phyloP scores from a whole-genome alignment of 2,329 filamentous ascomycete genomes.

The Macrophomina phaseolina region DNA sequence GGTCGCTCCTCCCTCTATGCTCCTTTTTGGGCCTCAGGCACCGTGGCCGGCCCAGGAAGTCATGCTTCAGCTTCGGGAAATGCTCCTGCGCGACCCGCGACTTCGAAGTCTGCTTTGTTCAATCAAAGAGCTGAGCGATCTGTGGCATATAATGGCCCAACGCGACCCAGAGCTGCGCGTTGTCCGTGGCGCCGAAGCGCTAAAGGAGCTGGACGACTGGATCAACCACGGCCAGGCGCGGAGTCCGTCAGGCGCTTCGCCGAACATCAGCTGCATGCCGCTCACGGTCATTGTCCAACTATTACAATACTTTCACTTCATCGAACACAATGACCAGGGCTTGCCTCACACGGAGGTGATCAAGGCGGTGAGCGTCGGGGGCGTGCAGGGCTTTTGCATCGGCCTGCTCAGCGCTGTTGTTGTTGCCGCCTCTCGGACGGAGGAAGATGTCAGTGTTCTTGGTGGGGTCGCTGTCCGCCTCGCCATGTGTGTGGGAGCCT shows the following conservation, averaged over 20 bases:
- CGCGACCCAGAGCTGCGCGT: not conserved
- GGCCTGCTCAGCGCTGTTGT: slow-evolving; percentile 26
- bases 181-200: not conserved
- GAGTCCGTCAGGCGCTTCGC: not conserved
- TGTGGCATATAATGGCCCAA: not conserved
- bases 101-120: not conserved
- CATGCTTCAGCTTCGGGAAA: not conserved
- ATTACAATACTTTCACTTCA: not conserved
- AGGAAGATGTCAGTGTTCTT: not conserved
- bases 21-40: not conserved
- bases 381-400: slow-evolving; percentile 26
- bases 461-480: slow-evolving; percentile 17
- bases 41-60: not conserved
- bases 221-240: not conserved
- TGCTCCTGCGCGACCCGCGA: not conserved
- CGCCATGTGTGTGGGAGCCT: slow-evolving; percentile 24
- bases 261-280: not conserved
- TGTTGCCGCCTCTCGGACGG: not conserved
- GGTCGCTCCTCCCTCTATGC: not conserved
- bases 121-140: not conserved
- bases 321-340: not conserved
- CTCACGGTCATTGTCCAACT: not conserved
- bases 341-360: not conserved
- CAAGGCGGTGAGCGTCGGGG: not conserved
- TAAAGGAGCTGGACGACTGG: not conserved